A percentile compares a stretch with the other conserved stretches of the same genome.
Evolutionary conservation across 257 asterid genomes (phyloP).

Genomic region (Echites panduratus): DNA sequence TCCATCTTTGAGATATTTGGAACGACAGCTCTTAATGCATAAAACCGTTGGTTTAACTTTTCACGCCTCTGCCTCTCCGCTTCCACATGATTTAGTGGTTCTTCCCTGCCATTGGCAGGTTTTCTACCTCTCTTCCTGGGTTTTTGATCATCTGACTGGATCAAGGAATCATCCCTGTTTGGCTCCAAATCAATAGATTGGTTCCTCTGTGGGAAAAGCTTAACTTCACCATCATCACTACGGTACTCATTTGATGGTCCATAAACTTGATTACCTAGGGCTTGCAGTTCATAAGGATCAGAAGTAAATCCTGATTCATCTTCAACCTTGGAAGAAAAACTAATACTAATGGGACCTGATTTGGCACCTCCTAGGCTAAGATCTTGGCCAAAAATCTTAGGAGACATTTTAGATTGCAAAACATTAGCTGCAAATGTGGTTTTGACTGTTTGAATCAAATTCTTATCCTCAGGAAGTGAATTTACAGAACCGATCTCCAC

Average conservation of each 20-base stretch:
- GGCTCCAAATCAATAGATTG: constrained; percentile 29
- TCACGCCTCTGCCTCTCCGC: constrained; percentile 96
- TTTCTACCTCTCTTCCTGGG: constrained; percentile 90
- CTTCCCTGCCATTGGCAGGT: constrained; percentile 88
- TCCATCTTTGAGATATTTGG: constrained; percentile 95
- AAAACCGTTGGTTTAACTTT: constrained; percentile 84
- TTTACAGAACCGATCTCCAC: constrained; percentile 76
- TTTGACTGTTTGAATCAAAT: constrained; percentile 48
- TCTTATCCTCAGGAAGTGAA: constrained; percentile 54
- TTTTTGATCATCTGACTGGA: constrained; percentile 58
- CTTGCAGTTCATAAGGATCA: constrained; percentile 46
- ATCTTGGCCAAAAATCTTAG: constrained; percentile 70
- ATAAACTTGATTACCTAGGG: constrained; percentile 39
- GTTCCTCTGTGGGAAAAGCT: constrained; percentile 36
- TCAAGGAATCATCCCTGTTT: constrained; percentile 32
- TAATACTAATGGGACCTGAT: constrained; percentile 67
- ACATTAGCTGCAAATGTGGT: constrained; percentile 25
- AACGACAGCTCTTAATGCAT: constrained; percentile 83
- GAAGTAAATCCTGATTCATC: constrained; percentile 47
- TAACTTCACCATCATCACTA: constrained; percentile 47
- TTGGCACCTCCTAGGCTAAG: constrained; percentile 64
- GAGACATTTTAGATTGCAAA: constrained; percentile 40
- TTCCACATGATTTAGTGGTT: constrained; percentile 79
- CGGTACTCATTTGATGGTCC: constrained; percentile 59
- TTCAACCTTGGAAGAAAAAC: constrained; percentile 61